Evolutionary conservation across 768 basidiomycete genomes (phyloP).

Genomic region (Kwoniella heveanensis): DNA sequence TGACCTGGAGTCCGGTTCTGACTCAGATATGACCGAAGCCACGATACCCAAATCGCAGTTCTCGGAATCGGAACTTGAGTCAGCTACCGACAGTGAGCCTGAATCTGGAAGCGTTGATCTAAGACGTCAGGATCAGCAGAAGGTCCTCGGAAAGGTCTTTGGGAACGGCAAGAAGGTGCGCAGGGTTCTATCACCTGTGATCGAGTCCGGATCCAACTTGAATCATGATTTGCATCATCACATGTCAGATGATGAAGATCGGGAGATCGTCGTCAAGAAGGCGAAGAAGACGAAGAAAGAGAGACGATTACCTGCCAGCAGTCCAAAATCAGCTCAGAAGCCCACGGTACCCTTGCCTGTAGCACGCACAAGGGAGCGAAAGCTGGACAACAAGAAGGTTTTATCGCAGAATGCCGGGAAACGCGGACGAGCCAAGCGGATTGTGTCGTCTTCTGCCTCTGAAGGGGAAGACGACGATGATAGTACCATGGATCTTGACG

Average conservation of each 20-base stretch:
- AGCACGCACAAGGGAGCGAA: background rate
- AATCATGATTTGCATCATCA: background rate
- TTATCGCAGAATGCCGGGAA: background rate
- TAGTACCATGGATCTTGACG: conserved; percentile 3
- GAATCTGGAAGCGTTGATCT: background rate
- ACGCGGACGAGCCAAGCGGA: conserved; percentile 23
- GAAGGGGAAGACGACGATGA: conserved; percentile 34
- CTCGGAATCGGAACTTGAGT: conserved; percentile 27
- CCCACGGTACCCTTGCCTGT: background rate
- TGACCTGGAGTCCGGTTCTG: conserved; percentile 29
- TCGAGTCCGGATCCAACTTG: conserved; percentile 9
- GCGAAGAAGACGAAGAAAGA: conserved; percentile 23
- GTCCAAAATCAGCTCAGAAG: conserved; percentile 7
- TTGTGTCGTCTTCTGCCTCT: conserved; percentile 35
- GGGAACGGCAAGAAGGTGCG: background rate
- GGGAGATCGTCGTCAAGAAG: conserved; percentile 14
- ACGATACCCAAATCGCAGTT: conserved; percentile 34
- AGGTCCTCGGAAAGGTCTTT: too few species aligned
- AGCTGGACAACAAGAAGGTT: background rate
- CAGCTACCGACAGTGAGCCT: conserved; percentile 8
- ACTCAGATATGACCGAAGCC: conserved; percentile 41
- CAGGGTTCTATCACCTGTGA: conserved; percentile 23
- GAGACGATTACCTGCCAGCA: conserved; percentile 7
- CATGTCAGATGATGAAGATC: conserved; percentile 13
- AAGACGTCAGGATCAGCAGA: too few species aligned